Evolutionary conservation across 176 grass and related monocot genomes (phyloP).

Genomic region (Lolium perenne): DNA sequence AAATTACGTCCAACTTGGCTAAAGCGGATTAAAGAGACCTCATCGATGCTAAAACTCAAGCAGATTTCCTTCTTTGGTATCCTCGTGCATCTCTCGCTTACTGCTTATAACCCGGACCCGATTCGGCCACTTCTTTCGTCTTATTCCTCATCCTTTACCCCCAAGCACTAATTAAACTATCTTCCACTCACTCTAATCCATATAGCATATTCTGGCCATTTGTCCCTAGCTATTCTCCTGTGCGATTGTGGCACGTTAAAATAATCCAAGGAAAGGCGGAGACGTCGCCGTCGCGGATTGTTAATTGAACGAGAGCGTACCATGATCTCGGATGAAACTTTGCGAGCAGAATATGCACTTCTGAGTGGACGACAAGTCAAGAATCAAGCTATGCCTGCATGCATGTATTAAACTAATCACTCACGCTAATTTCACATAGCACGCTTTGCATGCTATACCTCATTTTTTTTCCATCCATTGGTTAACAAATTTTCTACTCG

Average conservation of each 20-base stretch:
- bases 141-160: neutral
- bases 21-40: neutral
- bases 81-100: constrained; percentile 3
- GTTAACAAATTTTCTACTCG: neutral
- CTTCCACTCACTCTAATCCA: neutral
- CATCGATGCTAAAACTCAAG: constrained; percentile 6
- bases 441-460: neutral
- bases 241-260: neutral
- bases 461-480: neutral
- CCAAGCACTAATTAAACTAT: neutral
- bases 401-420: neutral
- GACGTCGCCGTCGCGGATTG: neutral
- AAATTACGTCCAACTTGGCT: constrained; percentile 25
- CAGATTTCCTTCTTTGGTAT: constrained; percentile 35
- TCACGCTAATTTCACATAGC: neutral
- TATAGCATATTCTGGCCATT: neutral
- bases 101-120: constrained; percentile 24
- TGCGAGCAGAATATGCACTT: constrained; percentile 11
- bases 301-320: neutral
- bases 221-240: neutral
- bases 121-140: constrained; percentile 17
- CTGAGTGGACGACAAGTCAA: constrained; percentile 19
- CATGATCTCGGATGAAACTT: neutral
- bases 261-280: neutral
- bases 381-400: constrained; percentile 13